A percentile compares a stretch with the other conserved stretches of the same genome.
phyloP scores from a whole-genome alignment of 1,139 yeast genomes.

The Debaryomyces fabryi region DNA sequence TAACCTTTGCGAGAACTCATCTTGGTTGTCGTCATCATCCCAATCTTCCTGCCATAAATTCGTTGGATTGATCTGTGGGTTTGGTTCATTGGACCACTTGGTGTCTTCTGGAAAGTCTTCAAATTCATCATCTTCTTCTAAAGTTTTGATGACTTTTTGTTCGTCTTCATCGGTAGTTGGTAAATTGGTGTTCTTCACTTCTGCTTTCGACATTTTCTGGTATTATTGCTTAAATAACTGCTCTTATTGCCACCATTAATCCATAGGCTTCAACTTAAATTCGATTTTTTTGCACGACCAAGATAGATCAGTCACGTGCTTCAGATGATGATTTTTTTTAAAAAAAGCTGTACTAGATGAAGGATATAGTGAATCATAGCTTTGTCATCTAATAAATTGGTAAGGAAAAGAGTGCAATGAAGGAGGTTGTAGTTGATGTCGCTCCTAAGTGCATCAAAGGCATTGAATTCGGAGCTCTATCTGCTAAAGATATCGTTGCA shows the following conservation, averaged over 20 bases:
- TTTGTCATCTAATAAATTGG: conserved; percentile 1
- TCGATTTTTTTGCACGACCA: conserved; percentile 3
- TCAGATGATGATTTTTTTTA: conserved; percentile 3
- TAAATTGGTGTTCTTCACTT: conserved; percentile 1
- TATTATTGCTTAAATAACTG: neutral
- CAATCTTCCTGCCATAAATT: conserved; percentile 92
- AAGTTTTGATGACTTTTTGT: conserved; percentile 53
- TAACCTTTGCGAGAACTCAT: conserved; percentile 73
- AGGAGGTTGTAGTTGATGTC: conserved; percentile 74
- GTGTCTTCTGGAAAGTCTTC: conserved; percentile 90
- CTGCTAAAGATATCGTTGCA: conserved; percentile 87
- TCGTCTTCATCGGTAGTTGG: conserved; percentile 25
- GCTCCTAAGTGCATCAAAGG: conserved; percentile 92
- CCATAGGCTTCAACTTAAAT: neutral
- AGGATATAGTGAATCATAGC: neutral
- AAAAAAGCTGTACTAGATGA: neutral
- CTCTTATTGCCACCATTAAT: conserved; percentile 2
- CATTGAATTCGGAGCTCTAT: conserved; percentile 87
- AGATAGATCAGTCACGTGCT: conserved; percentile 7
- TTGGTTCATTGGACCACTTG: conserved; percentile 47
- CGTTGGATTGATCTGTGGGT: conserved; percentile 45
- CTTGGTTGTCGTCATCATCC: conserved; percentile 92
- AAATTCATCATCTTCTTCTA: conserved; percentile 93
- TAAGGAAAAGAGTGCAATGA: conserved; percentile 43
- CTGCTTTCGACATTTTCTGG: conserved; percentile 4